Base-by-base conservation (phyloP, 768 basidiomycete species). In the Lentinula aciculospora region DNA sequence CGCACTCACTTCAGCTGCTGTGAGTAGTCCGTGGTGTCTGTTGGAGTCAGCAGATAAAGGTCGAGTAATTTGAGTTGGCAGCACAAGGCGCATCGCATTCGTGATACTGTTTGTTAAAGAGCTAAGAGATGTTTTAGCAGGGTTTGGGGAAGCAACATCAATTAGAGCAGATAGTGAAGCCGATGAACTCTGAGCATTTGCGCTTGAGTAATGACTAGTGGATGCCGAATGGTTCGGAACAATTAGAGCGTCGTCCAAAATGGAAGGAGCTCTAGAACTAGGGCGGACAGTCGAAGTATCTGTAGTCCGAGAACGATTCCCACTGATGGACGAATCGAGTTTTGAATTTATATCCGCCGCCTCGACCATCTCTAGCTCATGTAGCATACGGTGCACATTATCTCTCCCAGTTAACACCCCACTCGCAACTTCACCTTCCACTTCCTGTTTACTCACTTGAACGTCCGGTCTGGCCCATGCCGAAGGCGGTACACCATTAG, bases 391-490 rank as follows among this genome's bases (percentile, higher is more conserved):
- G 76, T 77, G 54, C 74, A 80, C 12, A 73, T 78, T 23, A 64
- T 65, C 49, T 77, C 74, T 8, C 64, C 65, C 66, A 34, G 75
- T 75, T 0, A 72, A 63, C 32, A 69, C 56, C 3, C 54, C 46
- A 37, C 67, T 70, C 48, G 66, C 72, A 17, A 85, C 72, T 53
- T 75, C 72, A 0, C 84, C 86, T 46, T 72, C 82, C 1, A 74
- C 84, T 10, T 74, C 76, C 49, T 81, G 69, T 61, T 67, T 76
- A 39, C 68, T 84, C 12, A 88, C 61, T 50, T 79, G 76, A 6
- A 85, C 82, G 39, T 83, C 80, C 8, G 86, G 80, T 64, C 81
- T 83, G 0, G 83, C 75, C 72, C 80, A 79, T 1, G 78, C 81
- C 3, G 75, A 74, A 3, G 75, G 74, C 7, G 76, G 76, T 5